phyloP scores from a whole-genome alignment of 2,329 filamentous ascomycete species.

The Cladophialophora psammophila region DNA sequence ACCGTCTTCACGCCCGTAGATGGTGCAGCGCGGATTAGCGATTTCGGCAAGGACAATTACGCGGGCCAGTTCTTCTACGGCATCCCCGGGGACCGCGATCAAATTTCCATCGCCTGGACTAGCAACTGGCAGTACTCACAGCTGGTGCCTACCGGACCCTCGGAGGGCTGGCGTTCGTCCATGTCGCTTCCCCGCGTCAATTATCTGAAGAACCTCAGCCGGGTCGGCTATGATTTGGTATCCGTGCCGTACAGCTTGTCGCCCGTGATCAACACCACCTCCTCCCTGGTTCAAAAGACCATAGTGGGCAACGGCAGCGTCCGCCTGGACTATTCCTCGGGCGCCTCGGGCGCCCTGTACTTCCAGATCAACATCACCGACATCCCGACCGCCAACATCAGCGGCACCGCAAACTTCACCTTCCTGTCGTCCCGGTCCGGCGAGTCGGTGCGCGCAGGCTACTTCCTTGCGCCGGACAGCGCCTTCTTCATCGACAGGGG shows the following conservation, averaged over 20 bases:
- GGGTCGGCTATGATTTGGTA: constrained; percentile 61
- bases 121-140: constrained; percentile 67
- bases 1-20: constrained; percentile 58
- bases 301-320: constrained; percentile 43
- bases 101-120: constrained; percentile 63
- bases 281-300: constrained; percentile 58
- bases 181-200: constrained; percentile 62
- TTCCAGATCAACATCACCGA: constrained; percentile 2
- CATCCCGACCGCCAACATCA: neutral
- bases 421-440: neutral
- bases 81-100: constrained; percentile 49
- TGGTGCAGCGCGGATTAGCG: constrained; percentile 38
- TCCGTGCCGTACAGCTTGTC: constrained; percentile 60
- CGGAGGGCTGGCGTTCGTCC: constrained; percentile 61
- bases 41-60: constrained; percentile 47
- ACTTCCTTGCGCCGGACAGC: neutral
- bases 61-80: constrained; percentile 65
- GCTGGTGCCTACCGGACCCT: constrained; percentile 60
- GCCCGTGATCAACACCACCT: constrained; percentile 50
- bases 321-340: neutral
- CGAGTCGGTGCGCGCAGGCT: neutral
- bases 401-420: neutral
- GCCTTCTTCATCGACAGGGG: constrained; percentile 3
- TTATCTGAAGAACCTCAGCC: constrained; percentile 60
- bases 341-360: neutral